Conservation (phyloP, 768 basidiomycete species). For the Calocybe cyanea region DNA sequence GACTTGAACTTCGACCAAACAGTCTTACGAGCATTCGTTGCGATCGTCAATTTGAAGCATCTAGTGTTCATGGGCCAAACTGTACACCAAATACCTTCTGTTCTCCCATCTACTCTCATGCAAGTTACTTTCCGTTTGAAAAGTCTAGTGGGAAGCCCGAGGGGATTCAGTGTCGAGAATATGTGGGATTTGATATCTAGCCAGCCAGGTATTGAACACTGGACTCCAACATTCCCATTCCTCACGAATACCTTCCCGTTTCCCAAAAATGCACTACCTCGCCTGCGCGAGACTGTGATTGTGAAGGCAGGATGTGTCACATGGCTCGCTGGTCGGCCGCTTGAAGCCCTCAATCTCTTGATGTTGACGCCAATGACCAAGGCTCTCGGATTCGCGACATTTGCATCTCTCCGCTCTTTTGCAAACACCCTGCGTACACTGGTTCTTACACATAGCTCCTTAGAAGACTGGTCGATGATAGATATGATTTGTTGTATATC, state of each 20-base stretch:
- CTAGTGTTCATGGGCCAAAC: neutral
- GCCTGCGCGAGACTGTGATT: conserved; percentile 2
- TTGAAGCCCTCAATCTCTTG: neutral
- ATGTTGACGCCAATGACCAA: neutral
- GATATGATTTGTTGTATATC: neutral
- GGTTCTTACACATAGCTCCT: neutral
- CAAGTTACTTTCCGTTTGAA: conserved; percentile 2
- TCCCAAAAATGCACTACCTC: neutral
- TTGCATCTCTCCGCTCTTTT: neutral
- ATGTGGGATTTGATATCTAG: neutral
- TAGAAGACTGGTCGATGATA: neutral
- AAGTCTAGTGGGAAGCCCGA: neutral
- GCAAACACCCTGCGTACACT: neutral
- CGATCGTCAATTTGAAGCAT: conserved; percentile 9
- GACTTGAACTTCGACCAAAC: neutral
- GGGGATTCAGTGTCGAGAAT: neutral
- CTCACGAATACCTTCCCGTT: neutral
- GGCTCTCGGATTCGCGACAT: neutral
- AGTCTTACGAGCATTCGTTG: conserved; percentile 2
- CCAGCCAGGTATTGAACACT: conserved; percentile 4
- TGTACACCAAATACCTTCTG: neutral
- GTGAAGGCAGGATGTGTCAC: neutral
- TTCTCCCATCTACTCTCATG: conserved; percentile 3
- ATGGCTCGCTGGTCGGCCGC: neutral
- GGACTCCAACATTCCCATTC: conserved; percentile 4